Base-by-base conservation (phyloP, 2,329 filamentous ascomycete genomes). In the Penicillium sp. region DNA sequence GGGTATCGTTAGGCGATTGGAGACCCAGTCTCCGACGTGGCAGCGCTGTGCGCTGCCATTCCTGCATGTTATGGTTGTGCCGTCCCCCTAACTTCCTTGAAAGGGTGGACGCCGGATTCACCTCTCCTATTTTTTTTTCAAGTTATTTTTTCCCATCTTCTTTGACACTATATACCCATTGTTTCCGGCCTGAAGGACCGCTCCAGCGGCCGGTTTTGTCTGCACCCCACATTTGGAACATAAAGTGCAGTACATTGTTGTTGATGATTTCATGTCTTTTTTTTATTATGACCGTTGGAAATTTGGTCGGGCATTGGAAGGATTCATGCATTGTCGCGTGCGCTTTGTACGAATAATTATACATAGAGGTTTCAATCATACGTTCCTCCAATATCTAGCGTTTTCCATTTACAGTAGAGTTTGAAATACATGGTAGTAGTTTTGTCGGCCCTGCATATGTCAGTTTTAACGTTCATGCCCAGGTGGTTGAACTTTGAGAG, bases 161-260 rank as follows among this genome's bases (percentile, higher is more conserved):
- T 45, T 52, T 52, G 31, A 40, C n/a, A 47, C 50, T 44, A 49
- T 59, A 57, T 59, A 61, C 57, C 56, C 56, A 55, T 54, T 59
- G 44, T 54, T 55, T 59, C 55, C 39, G 38, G 55, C 32, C 24
- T 32, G 24, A 31, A 49, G 40, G 45, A 43, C 7, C 21, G 38
- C 38, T 21, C 31, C 16, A 24, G 38, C 13, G 48, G 38, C 38
- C 44, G n/a, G 27, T 44, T 40, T 18, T 54, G 16, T 50, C 31
- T 54, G 52, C 40, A 50, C 21, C 39, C 5, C 16, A 18, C 27
- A 4, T 21, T 27, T 36, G 34, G 18, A 36, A 39, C 34, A 38
- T 21, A 36, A 52, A 52, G 34, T 55, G 42, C 43, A 51, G 31
- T 34, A 3, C 22, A 9, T 49, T 38, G 32, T 24, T 27, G 29